These are phyloP conservation scores for Penicillium polonicum DNA, from an alignment of 2,329 filamentous ascomycete genomes.

Conservation along the genomic window DNA sequence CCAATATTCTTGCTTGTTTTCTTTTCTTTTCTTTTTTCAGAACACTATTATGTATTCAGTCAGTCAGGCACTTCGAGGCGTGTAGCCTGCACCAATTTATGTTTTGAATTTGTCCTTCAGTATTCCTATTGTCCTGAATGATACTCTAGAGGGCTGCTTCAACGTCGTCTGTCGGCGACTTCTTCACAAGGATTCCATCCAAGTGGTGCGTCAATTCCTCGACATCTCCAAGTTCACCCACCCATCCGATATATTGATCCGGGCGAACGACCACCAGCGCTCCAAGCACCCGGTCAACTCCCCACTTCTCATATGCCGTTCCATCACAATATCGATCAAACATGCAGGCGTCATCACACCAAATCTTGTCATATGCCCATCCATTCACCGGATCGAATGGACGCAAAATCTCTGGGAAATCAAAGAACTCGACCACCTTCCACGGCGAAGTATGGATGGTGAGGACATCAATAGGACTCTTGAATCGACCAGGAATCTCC, in stretches of 20 bases:
- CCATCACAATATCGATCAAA: slow-evolving; percentile 28
- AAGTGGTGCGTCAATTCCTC: slow-evolving; percentile 24
- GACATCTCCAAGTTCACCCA: slow-evolving; percentile 27
- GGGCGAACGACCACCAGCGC: slow-evolving; percentile 26
- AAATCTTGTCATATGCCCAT: slow-evolving; percentile 59
- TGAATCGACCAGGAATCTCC: slow-evolving; percentile 37
- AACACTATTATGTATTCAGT: background rate
- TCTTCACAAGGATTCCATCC: slow-evolving; percentile 21
- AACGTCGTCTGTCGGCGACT: background rate
- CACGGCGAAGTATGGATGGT: slow-evolving; percentile 59
- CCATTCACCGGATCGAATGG: slow-evolving; percentile 50
- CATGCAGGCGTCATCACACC: slow-evolving; percentile 49
- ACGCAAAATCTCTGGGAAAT: slow-evolving; percentile 51
- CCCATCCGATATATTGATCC: slow-evolving; percentile 33
- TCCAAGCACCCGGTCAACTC: slow-evolving; percentile 24
- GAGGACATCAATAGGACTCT: slow-evolving; percentile 58
- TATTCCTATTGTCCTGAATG: background rate
- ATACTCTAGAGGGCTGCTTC: background rate
- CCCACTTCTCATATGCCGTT: slow-evolving; percentile 29
- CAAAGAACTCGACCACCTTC: slow-evolving; percentile 50
- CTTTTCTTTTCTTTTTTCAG: no score
- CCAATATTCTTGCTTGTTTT: no score
- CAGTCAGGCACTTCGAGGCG: no score
- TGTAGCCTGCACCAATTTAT: background rate
- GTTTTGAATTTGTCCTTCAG: background rate